Conservation (phyloP, 2,329 filamentous ascomycete genomes). For the Ophiostoma fasciatum region DNA sequence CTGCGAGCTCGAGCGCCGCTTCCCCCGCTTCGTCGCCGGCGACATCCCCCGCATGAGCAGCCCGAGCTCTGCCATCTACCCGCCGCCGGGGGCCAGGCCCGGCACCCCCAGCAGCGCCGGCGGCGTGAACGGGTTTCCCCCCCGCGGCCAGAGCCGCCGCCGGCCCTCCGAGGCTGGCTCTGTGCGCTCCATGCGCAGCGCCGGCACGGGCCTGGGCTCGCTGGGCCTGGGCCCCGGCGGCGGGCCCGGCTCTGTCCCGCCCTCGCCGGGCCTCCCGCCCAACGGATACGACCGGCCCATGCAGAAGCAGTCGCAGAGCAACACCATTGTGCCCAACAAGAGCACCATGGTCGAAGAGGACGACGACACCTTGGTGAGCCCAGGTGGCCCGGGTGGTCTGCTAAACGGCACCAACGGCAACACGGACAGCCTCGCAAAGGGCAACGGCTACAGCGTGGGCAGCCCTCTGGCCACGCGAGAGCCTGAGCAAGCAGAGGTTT, state of each 20-base stretch:
- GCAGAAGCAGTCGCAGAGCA: slow-evolving; percentile 83
- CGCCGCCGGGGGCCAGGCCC: slow-evolving; percentile 40
- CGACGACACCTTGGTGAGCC: slow-evolving; percentile 38
- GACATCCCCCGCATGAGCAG: slow-evolving; percentile 58
- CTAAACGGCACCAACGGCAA: neutral
- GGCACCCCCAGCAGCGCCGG: slow-evolving; percentile 46
- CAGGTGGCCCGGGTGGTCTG: slow-evolving; percentile 1
- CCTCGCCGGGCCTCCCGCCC: slow-evolving; percentile 41
- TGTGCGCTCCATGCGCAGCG: slow-evolving; percentile 29
- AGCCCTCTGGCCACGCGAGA: slow-evolving; percentile 16
- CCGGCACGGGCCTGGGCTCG: slow-evolving; percentile 13
- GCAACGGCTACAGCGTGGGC: slow-evolving; percentile 27
- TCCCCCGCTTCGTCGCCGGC: slow-evolving; percentile 60
- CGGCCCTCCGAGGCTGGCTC: slow-evolving; percentile 49
- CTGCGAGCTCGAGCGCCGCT: slow-evolving; percentile 81
- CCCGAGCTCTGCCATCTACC: slow-evolving; percentile 45
- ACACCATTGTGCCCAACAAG: slow-evolving; percentile 94
- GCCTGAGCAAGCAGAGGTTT: slow-evolving; percentile 28
- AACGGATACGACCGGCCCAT: slow-evolving; percentile 62
- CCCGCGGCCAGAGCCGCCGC: slow-evolving; percentile 36
- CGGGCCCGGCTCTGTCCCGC: slow-evolving; percentile 27
- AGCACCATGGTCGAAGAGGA: slow-evolving; percentile 96
- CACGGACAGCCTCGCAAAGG: neutral
- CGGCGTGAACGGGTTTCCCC: slow-evolving; percentile 29
- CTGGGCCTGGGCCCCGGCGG: slow-evolving; percentile 10